These are phyloP conservation scores for Opeltia flavorubescens DNA, from an alignment of 495 filamentous ascomycete species.

Conservation along the genomic window DNA sequence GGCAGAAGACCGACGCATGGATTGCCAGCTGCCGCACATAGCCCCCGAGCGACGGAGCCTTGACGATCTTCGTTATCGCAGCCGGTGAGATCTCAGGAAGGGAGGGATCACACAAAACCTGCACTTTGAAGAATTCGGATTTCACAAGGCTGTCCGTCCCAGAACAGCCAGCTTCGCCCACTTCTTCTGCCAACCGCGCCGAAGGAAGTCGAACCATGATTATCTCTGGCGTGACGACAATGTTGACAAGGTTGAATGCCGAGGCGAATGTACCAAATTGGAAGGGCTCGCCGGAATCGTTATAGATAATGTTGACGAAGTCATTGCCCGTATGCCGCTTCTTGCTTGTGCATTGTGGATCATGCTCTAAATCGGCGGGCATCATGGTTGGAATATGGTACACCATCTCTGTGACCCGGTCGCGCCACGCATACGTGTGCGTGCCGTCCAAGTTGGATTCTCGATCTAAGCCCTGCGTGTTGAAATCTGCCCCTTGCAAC, in stretches of 20 bases:
- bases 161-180: slow-evolving; percentile 13
- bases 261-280: slow-evolving; percentile 84
- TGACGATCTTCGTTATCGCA: slow-evolving; percentile 73
- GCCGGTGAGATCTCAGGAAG: slow-evolving; percentile 87
- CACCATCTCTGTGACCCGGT: slow-evolving; percentile 85
- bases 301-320: slow-evolving; percentile 95
- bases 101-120: slow-evolving; percentile 66
- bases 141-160: slow-evolving; percentile 20
- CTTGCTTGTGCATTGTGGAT: slow-evolving; percentile 66
- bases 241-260: slow-evolving; percentile 90
- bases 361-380: slow-evolving; percentile 68
- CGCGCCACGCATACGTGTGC: slow-evolving; percentile 82
- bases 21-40: slow-evolving; percentile 85
- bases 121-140: slow-evolving; percentile 58
- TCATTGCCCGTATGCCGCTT: slow-evolving; percentile 97
- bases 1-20: slow-evolving; percentile 83
- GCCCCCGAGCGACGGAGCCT: slow-evolving; percentile 59
- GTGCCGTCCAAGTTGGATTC: slow-evolving; percentile 63
- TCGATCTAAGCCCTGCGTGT: slow-evolving; percentile 83
- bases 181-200: neutral
- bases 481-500: slow-evolving; percentile 72
- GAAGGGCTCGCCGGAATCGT: slow-evolving; percentile 80
- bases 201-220: neutral
- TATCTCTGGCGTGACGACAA: slow-evolving; percentile 72
- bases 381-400: slow-evolving; percentile 96